Conservation (phyloP, 139 green algal species). For the Mesostigma viride region DNA sequence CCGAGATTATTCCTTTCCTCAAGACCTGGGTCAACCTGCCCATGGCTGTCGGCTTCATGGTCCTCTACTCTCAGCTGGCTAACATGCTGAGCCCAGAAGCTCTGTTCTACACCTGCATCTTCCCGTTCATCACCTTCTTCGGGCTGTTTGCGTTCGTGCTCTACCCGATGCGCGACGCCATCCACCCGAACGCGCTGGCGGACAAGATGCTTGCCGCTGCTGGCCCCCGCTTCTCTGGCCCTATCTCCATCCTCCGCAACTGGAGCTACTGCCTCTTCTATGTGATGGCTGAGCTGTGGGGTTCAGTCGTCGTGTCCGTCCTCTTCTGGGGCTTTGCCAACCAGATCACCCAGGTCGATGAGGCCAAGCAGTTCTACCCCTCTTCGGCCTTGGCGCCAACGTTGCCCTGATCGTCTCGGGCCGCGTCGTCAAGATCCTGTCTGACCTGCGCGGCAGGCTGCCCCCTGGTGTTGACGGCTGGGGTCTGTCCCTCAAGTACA, state of each 20-base stretch:
- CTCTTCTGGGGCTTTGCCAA: conserved; percentile 81
- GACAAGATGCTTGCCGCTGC: conserved; percentile 57
- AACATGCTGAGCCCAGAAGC: conserved; percentile 75
- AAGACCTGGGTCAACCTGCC: conserved; percentile 84
- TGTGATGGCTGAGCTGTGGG: conserved; percentile 95
- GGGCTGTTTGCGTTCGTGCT: conserved; percentile 86
- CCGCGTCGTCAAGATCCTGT: conserved; percentile 71
- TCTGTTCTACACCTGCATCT: conserved; percentile 97
- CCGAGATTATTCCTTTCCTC: conserved; percentile 93
- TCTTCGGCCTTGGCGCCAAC: conserved; percentile 96
- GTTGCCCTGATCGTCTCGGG: conserved; percentile 96
- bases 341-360: conserved; percentile 89
- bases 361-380: conserved; percentile 98
- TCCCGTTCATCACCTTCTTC: conserved; percentile 98
- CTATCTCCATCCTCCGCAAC: conserved; percentile 96
- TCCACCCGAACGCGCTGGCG: conserved; percentile 81
- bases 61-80: conserved; percentile 79
- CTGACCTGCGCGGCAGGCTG: conserved; percentile 54
- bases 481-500: conserved; percentile 82
- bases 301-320: conserved; percentile 90
- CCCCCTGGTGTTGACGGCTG: conserved; percentile 90
- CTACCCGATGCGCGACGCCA: conserved; percentile 78
- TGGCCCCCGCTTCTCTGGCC: conserved; percentile 72
- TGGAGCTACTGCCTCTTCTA: conserved; percentile 99
- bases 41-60: conserved; percentile 74